phyloP scores from a whole-genome alignment of 352 stramenopile genomes.

The Phytophthora agathidicida region DNA sequence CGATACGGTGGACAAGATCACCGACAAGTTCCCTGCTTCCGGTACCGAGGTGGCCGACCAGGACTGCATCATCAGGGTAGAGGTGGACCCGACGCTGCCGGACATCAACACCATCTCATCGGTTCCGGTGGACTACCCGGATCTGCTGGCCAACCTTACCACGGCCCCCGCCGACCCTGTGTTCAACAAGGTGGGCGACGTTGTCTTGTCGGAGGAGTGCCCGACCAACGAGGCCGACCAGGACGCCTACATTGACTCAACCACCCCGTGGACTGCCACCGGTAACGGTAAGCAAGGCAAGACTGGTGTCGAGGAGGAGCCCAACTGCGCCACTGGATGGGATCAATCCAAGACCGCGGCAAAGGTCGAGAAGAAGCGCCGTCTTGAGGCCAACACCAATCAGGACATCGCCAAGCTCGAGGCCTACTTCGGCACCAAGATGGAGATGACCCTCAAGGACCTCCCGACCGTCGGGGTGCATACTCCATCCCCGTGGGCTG shows the following conservation, averaged over 20 bases:
- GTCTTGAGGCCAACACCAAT: conserved; percentile 26
- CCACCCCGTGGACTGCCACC: background rate
- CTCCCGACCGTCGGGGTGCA: conserved; percentile 16
- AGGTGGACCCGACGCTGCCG: conserved; percentile 23
- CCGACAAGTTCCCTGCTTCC: conserved; percentile 14
- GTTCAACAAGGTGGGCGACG: conserved; percentile 19
- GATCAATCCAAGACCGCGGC: conserved; percentile 5
- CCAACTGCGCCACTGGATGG: conserved; percentile 37
- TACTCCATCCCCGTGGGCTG: conserved; percentile 25
- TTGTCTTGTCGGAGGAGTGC: conserved; percentile 11
- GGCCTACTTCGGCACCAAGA: conserved; percentile 23
- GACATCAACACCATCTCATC: conserved; percentile 28
- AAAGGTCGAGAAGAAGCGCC: conserved; percentile 24
- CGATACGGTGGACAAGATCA: conserved; percentile 16
- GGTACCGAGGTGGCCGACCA: conserved; percentile 21
- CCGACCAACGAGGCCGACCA: conserved; percentile 9
- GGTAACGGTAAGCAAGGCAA: conserved; percentile 1
- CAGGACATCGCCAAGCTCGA: conserved; percentile 31
- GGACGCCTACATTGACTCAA: conserved; percentile 14
- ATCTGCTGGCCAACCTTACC: conserved; percentile 31
- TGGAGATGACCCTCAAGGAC: conserved; percentile 31
- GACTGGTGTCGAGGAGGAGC: conserved; percentile 12
- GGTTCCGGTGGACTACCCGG: conserved; percentile 21
- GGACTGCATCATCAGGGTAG: conserved; percentile 21
- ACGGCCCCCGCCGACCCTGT: conserved; percentile 9